Base-by-base conservation (phyloP, 2,329 filamentous ascomycete genomes). In the Trichothecium roseum region DNA sequence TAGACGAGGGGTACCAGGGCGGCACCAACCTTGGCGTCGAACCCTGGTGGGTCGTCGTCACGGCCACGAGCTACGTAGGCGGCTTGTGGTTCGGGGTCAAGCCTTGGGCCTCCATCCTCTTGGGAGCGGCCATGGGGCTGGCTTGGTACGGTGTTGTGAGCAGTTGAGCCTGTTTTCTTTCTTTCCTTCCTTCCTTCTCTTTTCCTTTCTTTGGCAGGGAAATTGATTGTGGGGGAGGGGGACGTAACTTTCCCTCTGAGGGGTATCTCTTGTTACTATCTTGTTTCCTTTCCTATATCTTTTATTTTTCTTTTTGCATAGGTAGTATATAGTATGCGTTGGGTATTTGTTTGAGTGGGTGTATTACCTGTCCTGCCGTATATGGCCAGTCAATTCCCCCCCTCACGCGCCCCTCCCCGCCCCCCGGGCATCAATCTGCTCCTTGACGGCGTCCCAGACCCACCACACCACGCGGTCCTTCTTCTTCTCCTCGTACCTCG, bases 41-140 rank as follows among this genome's bases (percentile, higher is more conserved):
- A 41, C 70, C 73, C 2, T 77, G 72, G 69, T 77, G 72, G 68
- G 62, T 77, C 8, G 69, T 74, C 3, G 62, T 77, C 4, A 64
- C 71, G 4, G 65, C 68, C 5, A 50, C 49, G 7, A 48, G 45
- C 15, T 57, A 48, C 32, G 48, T 55, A 1, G 52, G 53, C 2
- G 45, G 54, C 4, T 41, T 44, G 15, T 55, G 48, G 39, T 57
- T 54, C 33, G 41, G 47, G 2, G 22, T 57, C 8, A 47, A 39
- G 12, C 46, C 53, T 3, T 52, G 52, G 3, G 39, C 50, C 9
- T 46, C 47, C 2, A 56, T 58, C n/a, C 12, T 55, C 2, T 15
- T 55, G 2, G 54, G 54, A 3, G 52, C 44, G 0, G 42, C 47
- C 4, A 43, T 59, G 43, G 55, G 55, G 1, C 30, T 57, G 35